phyloP scores from a whole-genome alignment of 305 asterid genomes.

The Nicotiana rustica region DNA sequence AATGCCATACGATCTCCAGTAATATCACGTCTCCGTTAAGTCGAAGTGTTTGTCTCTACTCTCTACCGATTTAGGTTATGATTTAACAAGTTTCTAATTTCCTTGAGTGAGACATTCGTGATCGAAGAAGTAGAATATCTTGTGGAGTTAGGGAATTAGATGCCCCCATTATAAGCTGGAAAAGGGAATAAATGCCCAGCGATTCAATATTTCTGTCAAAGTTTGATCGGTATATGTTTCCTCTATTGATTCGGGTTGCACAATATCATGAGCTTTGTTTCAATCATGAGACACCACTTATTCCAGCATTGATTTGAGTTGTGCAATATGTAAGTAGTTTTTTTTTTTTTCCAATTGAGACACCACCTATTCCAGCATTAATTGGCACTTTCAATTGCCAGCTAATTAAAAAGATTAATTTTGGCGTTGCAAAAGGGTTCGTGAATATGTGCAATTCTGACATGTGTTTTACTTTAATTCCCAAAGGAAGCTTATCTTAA shows the following conservation, averaged over 20 bases:
- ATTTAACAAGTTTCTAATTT: neutral
- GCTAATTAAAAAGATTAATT: too few relatives aligned
- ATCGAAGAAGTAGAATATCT: neutral
- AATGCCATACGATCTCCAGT: neutral
- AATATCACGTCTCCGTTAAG: neutral
- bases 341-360: too few relatives aligned
- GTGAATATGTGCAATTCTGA: too few relatives aligned
- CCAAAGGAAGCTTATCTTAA: too few relatives aligned
- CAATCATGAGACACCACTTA: neutral
- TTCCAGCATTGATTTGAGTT: too few relatives aligned
- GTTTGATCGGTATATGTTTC: neutral
- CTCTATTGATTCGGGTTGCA: neutral
- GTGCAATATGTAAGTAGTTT: too few relatives aligned
- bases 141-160: neutral
- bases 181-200: neutral
- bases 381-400: too few relatives aligned
- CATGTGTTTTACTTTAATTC: too few relatives aligned
- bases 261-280: neutral
- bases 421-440: too few relatives aligned
- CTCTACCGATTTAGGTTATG: neutral
- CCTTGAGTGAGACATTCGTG: neutral
- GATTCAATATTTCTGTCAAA: neutral
- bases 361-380: too few relatives aligned
- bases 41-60: neutral
- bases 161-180: neutral